Percentiles rank a stretch among this genome's conserved stretches.
Conservation (phyloP, 164 flowering plant species). For the Piper betle region DNA sequence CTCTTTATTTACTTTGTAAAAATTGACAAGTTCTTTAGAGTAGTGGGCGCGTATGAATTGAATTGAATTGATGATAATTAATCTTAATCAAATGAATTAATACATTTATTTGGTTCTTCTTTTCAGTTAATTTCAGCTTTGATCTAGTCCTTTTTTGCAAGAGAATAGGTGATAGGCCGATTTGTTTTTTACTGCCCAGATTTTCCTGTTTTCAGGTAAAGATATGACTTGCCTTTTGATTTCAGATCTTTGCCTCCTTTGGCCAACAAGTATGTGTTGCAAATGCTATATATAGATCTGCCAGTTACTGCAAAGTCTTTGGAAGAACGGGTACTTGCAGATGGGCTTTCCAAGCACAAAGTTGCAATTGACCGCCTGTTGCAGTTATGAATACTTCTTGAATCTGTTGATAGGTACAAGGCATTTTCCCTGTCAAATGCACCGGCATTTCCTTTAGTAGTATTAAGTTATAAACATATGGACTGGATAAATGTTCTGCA, state of each 20-base stretch:
- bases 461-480: not conserved
- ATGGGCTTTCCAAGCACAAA: conserved; percentile 73
- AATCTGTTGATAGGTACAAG: conserved; percentile 49
- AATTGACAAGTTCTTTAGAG: no score
- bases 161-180: not conserved
- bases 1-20: no score
- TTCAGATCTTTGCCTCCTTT: conserved; percentile 85
- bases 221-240: conserved; percentile 1
- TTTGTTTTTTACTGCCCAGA: not conserved
- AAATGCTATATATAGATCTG: conserved; percentile 58
- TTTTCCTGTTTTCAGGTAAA: not conserved
- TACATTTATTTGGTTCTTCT: no score
- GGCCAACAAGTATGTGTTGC: conserved; percentile 81
- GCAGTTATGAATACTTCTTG: conserved; percentile 60
- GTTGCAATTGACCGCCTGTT: conserved; percentile 75
- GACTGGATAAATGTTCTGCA: not conserved
- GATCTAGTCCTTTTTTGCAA: not conserved
- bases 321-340: conserved; percentile 86
- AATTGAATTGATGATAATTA: no score
- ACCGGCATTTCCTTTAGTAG: not conserved
- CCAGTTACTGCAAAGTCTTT: conserved; percentile 51
- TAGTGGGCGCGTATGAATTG: no score
- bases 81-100: no score
- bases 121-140: no score
- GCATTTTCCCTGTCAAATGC: not conserved